These are phyloP conservation scores for Microdochium bolleyi DNA, from an alignment of 2,329 filamentous ascomycete species.

Conservation along the genomic window DNA sequence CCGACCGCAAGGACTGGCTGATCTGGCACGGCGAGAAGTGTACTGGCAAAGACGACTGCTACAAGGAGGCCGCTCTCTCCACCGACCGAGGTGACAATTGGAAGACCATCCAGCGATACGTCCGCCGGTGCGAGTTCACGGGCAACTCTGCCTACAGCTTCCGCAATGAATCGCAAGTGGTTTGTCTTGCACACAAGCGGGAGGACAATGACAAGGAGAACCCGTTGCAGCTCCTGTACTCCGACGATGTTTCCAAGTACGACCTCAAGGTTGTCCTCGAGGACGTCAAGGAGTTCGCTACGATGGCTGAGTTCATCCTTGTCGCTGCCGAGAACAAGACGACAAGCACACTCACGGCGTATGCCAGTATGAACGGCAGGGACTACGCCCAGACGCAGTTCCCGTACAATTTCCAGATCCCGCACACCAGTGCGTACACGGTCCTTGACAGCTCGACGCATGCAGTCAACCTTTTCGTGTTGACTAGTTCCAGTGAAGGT, in stretches of 20 bases:
- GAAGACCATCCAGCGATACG: conserved; percentile 66
- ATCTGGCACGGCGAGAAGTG: conserved; percentile 82
- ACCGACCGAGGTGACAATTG: conserved; percentile 75
- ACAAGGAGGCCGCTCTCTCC: conserved; percentile 67
- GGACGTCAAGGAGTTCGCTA: conserved; percentile 78
- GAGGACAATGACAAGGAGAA: conserved; percentile 58
- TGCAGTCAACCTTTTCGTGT: conserved; percentile 89
- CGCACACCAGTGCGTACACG: conserved; percentile 77
- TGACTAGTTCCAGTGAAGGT: conserved; percentile 57
- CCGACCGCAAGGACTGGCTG: conserved; percentile 78
- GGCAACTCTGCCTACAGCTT: conserved; percentile 50
- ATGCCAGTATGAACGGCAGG: conserved; percentile 77
- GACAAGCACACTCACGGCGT: conserved; percentile 61
- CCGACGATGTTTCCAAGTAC: conserved; percentile 67
- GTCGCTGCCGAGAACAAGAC: conserved; percentile 69
- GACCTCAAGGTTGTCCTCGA: conserved; percentile 54
- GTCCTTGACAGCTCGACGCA: conserved; percentile 93
- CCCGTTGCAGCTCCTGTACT: conserved; percentile 64
- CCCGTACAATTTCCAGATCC: conserved; percentile 74
- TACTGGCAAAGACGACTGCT: conserved; percentile 46
- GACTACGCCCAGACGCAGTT: conserved; percentile 79
- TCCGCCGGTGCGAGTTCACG: conserved; percentile 81
- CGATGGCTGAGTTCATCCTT: conserved; percentile 94
- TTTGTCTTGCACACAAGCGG: conserved; percentile 55
- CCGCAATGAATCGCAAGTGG: conserved; percentile 45